Conservation (phyloP, 2,329 filamentous ascomycete genomes). For the Aspergillus sp. region DNA sequence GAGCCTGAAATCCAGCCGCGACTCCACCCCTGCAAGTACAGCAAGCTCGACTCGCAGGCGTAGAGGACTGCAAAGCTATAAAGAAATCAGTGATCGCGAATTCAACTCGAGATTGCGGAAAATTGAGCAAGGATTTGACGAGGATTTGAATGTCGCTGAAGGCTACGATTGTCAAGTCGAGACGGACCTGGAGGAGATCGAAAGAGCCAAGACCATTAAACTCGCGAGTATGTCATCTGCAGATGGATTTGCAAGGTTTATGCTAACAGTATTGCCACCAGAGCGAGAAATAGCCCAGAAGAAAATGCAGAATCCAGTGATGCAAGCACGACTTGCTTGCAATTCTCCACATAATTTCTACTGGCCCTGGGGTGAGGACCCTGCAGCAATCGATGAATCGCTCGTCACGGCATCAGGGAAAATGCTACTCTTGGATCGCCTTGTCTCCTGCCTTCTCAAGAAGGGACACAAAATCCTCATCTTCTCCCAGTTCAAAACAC, state of each 20-base stretch:
- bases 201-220: constrained; percentile 67
- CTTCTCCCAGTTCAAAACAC: constrained; percentile 94
- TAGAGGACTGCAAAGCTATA: constrained; percentile 57
- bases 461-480: constrained; percentile 87
- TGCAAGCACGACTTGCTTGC: constrained; percentile 88
- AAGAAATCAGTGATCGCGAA: constrained; percentile 74
- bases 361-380: constrained; percentile 73
- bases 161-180: constrained; percentile 37
- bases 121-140: constrained; percentile 55
- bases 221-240: constrained; percentile 63
- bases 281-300: constrained; percentile 85
- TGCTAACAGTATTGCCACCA: constrained; percentile 34
- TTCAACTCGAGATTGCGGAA: constrained; percentile 70
- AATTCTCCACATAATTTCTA: constrained; percentile 97
- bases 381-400: constrained; percentile 66
- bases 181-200: constrained; percentile 59
- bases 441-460: constrained; percentile 72
- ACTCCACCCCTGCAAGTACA: constrained; percentile 67
- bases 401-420: constrained; percentile 89
- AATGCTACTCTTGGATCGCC: constrained; percentile 87
- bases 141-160: constrained; percentile 47
- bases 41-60: constrained; percentile 52
- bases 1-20: constrained; percentile 70
- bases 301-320: constrained; percentile 87
- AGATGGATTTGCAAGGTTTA: neutral